Percentiles rank a stretch among this genome's conserved stretches.
Conservation (phyloP, 768 basidiomycete species). For the Suillus variegatus region DNA sequence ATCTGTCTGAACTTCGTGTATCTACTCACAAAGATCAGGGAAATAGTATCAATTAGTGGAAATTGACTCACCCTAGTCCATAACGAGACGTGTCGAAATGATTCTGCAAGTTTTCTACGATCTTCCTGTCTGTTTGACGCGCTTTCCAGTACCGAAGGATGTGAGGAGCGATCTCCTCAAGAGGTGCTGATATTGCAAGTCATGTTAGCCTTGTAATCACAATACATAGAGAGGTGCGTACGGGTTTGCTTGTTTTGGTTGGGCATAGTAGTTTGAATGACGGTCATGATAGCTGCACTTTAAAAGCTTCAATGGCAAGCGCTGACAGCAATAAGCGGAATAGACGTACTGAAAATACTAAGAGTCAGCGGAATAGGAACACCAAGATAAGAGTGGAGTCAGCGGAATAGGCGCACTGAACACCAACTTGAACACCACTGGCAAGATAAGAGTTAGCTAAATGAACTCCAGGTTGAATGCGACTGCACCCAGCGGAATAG, state of each 20-base stretch:
- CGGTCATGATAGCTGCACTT: not conserved
- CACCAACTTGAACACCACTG: too few species aligned
- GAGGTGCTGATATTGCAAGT: not conserved
- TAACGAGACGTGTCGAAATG: slow-evolving; percentile 24
- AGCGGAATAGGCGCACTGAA: too few species aligned
- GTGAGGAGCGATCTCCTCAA: slow-evolving; percentile 8
- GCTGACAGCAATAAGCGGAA: not conserved
- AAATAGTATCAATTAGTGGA: not conserved
- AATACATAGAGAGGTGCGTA: not conserved
- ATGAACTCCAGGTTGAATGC: too few species aligned
- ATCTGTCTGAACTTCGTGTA: slow-evolving; percentile 5
- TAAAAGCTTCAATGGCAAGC: not conserved
- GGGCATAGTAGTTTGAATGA: not conserved
- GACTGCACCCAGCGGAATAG: too few species aligned
- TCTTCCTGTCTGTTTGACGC: slow-evolving; percentile 26
- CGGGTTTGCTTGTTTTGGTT: slow-evolving; percentile 6
- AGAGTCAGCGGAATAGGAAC: too few species aligned
- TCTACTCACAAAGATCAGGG: not conserved
- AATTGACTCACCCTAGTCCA: slow-evolving; percentile 21
- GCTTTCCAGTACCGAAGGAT: slow-evolving; percentile 23
- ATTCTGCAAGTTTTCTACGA: slow-evolving; percentile 21
- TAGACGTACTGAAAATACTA: not conserved
- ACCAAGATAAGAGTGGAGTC: too few species aligned
- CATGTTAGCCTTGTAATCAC: not conserved
- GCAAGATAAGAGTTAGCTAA: not conserved